These are phyloP conservation scores for Centella asiatica DNA, from an alignment of 129 eudicot genomes.

Conservation along the genomic window DNA sequence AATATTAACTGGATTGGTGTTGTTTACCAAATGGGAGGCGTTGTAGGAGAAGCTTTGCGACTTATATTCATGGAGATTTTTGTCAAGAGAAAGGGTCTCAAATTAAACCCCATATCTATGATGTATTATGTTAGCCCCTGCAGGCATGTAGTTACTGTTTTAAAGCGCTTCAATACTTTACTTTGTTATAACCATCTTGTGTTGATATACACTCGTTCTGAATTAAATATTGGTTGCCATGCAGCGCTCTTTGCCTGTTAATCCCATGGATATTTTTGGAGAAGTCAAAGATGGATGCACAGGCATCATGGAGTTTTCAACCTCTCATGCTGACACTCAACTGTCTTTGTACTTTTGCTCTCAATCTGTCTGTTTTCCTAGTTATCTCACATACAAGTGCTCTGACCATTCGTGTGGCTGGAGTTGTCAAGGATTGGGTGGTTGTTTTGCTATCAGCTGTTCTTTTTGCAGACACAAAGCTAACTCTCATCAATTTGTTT, in stretches of 20 bases:
- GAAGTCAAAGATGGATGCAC: conserved; percentile 84
- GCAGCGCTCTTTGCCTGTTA: conserved; percentile 87
- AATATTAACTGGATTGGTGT: conserved; percentile 88
- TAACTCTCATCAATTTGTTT: conserved; percentile 69
- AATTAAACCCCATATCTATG: conserved; percentile 76
- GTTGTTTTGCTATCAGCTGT: conserved; percentile 92
- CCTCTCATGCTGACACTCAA: conserved; percentile 67
- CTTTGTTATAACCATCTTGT: conserved; percentile 11
- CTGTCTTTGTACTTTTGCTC: conserved; percentile 87
- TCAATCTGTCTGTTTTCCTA: conserved; percentile 91
- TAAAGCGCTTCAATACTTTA: conserved; percentile 6
- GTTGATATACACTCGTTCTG: conserved; percentile 21
- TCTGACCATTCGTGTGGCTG: conserved; percentile 93
- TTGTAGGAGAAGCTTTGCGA: conserved; percentile 90
- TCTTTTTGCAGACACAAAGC: conserved; percentile 87
- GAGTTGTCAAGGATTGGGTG: conserved; percentile 99
- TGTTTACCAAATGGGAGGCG: conserved; percentile 99
- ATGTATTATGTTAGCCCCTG: conserved; percentile 98
- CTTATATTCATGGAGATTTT: conserved; percentile 96
- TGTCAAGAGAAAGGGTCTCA: conserved; percentile 81
- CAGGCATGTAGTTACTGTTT: conserved; percentile 49
- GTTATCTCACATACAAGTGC: conserved; percentile 97
- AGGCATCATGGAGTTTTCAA: conserved; percentile 65
- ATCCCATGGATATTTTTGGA: conserved; percentile 92
- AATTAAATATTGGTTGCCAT: conserved; percentile 28